Percentiles rank a stretch among this genome's conserved stretches.
phyloP scores from a whole-genome alignment of 2,329 filamentous ascomycete species.

The Orbilia javanica region DNA sequence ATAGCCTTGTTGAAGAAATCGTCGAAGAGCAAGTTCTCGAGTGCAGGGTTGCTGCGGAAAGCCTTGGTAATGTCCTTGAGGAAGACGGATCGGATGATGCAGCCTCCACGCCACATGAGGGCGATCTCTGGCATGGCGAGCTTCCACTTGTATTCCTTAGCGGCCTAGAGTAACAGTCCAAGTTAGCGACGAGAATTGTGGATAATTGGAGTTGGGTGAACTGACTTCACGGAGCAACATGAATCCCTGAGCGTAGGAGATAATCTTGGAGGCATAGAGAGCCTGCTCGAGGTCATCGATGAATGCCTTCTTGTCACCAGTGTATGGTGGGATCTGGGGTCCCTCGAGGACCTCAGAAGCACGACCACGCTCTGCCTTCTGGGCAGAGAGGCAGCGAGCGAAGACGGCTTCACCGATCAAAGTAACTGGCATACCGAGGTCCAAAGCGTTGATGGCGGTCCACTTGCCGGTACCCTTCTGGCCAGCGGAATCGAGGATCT shows the following conservation, averaged over 20 bases:
- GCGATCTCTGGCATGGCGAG: conserved; percentile 99
- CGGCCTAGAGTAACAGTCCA: conserved; percentile 73
- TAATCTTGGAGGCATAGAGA: conserved; percentile 99
- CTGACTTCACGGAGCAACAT: conserved; percentile 98
- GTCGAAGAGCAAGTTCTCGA: conserved; percentile 98
- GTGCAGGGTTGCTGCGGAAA: conserved; percentile 92
- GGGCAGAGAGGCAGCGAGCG: conserved; percentile 88
- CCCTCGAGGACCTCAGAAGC: conserved; percentile 84
- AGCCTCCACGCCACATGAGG: conserved; percentile 99
- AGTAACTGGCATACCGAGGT: conserved; percentile 98
- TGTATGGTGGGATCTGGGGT: conserved; percentile 78
- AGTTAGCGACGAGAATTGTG: background rate
- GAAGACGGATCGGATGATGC: conserved; percentile 99
- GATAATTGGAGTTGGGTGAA: conserved; percentile 46
- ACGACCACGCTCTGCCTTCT: conserved; percentile 91
- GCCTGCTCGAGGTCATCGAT: conserved; percentile 98
- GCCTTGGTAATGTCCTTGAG: conserved; percentile 98
- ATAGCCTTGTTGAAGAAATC: conserved; percentile 99
- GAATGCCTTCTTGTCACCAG: conserved; percentile 92
- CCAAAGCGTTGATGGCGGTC: conserved; percentile 98
- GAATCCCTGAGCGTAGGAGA: conserved; percentile 99
- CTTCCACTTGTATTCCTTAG: conserved; percentile 97
- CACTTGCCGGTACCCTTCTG: conserved; percentile 99
- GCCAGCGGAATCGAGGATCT: conserved; percentile 97
- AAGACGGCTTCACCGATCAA: conserved; percentile 98